Conservation (phyloP, 805 yeast species). For the Kodamaea hsintzibuensis region DNA sequence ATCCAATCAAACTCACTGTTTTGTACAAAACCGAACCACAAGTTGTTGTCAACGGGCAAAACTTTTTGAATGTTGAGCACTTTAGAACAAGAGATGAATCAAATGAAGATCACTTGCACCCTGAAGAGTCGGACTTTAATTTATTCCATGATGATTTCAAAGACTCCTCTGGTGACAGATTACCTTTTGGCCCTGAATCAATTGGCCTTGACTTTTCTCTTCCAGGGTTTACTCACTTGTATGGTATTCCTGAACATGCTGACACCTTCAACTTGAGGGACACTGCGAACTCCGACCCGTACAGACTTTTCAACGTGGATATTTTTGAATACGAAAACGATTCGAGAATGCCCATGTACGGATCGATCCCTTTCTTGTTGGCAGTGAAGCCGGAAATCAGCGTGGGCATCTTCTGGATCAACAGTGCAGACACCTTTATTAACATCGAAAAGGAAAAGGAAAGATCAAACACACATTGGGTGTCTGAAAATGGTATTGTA, state of each 20-base stretch:
- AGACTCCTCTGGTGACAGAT: conserved; percentile 62
- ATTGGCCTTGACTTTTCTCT: conserved; percentile 78
- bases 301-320: conserved; percentile 88
- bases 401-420: conserved; percentile 87
- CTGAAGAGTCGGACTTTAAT: conserved; percentile 64
- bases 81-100: conserved; percentile 47
- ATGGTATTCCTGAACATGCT: conserved; percentile 98
- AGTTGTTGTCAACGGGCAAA: conserved; percentile 64
- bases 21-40: conserved; percentile 46
- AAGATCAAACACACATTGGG: conserved; percentile 71
- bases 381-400: conserved; percentile 60
- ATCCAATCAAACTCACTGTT: conserved; percentile 54
- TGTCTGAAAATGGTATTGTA: conserved; percentile 83
- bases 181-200: conserved; percentile 88
- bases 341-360: conserved; percentile 90
- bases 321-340: conserved; percentile 89
- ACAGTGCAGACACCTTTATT: conserved; percentile 88
- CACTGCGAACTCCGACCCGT: conserved; percentile 68
- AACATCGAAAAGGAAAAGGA: conserved; percentile 53
- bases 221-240: conserved; percentile 60
- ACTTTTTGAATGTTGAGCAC: conserved; percentile 82
- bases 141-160: conserved; percentile 71
- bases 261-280: conserved; percentile 74
- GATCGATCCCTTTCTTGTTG: conserved; percentile 85
- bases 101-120: conserved; percentile 36